Conservation (phyloP, 805 yeast species). For the Saturnispora besseyi region DNA sequence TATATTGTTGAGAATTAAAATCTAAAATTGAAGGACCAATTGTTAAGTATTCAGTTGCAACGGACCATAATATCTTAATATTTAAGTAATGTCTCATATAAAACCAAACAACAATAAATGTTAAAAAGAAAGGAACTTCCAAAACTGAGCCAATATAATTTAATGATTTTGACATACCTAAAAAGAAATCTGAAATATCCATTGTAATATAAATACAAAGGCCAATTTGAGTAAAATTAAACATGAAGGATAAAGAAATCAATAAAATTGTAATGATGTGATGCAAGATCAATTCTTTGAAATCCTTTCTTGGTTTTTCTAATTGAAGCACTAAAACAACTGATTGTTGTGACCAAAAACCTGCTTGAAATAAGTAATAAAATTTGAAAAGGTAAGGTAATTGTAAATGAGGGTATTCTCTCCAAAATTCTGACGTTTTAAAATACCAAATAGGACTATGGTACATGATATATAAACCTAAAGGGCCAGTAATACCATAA, state of each 20-base stretch:
- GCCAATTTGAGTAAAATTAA: slow-evolving; percentile 97
- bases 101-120: slow-evolving; percentile 69
- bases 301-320: slow-evolving; percentile 94
- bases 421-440: slow-evolving; percentile 74
- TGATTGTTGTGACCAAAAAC: slow-evolving; percentile 97
- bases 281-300: slow-evolving; percentile 81
- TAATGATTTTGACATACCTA: slow-evolving; percentile 75
- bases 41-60: slow-evolving; percentile 74
- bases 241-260: slow-evolving; percentile 79
- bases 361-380: slow-evolving; percentile 86
- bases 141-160: slow-evolving; percentile 69
- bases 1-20: slow-evolving; percentile 88
- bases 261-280: slow-evolving; percentile 86
- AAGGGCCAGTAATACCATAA: slow-evolving; percentile 72
- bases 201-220: slow-evolving; percentile 82
- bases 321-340: slow-evolving; percentile 72
- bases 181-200: slow-evolving; percentile 90
- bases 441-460: slow-evolving; percentile 83
- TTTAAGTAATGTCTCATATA: slow-evolving; percentile 86
- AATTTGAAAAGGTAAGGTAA: slow-evolving; percentile 64
- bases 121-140: slow-evolving; percentile 55
- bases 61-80: slow-evolving; percentile 71
- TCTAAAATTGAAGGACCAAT: slow-evolving; percentile 76
- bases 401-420: slow-evolving; percentile 71
- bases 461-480: slow-evolving; percentile 85